Evolutionary conservation across 2,329 filamentous ascomycete species (phyloP), one percentile per base, ranked within the genome.

Genomic region (Cercospora zeina): DNA sequence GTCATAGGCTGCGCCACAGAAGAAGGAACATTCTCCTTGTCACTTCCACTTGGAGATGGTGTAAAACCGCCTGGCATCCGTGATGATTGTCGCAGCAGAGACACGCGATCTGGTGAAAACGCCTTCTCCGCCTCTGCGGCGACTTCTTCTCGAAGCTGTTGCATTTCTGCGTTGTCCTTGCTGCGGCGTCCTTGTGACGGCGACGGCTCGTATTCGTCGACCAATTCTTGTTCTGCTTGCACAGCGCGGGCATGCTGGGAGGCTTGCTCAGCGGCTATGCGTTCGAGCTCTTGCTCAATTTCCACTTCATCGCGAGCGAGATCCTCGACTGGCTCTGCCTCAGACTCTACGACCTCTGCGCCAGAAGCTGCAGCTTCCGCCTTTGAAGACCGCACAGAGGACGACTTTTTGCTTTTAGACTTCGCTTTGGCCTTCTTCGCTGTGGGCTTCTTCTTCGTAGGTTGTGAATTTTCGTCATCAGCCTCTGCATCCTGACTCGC

Each of bases 21-120:
- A 21, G 76, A 74, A 4, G 70, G 70, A 4, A 64, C 56, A 51
- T 74, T 74, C 67, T 62, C 77, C 70, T 74, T 65, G 77, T 81
- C 57, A 79, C 80, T 74, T 34, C 66, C 66, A 34, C 54, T 67
- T 13, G 70, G 72, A 31, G 67, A 70, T 8, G 68, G 69, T 3
- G 68, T 70, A 53, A 63, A 65, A 19, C 51, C 45, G 10, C 58
- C 60, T 16, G 58, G 65, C 63, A 61, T 59, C 7, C 56, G 56
- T 13, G 56, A 59, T 16, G 56, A 59, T 10, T 59, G 56, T 30
- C 45, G 31, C n/a, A 59, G 56, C 34, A 54, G 53, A 13, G 61
- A 62, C 27, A 56, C 62, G 10, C 61, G 51, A 16, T 54, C 42
- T 30, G 61, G 65, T 10, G 59, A 59, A 50, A 60, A 36, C 24